Evolutionary conservation across 2,329 filamentous ascomycete species (phyloP).

Genomic region (Cladobotryum mycophilum): DNA sequence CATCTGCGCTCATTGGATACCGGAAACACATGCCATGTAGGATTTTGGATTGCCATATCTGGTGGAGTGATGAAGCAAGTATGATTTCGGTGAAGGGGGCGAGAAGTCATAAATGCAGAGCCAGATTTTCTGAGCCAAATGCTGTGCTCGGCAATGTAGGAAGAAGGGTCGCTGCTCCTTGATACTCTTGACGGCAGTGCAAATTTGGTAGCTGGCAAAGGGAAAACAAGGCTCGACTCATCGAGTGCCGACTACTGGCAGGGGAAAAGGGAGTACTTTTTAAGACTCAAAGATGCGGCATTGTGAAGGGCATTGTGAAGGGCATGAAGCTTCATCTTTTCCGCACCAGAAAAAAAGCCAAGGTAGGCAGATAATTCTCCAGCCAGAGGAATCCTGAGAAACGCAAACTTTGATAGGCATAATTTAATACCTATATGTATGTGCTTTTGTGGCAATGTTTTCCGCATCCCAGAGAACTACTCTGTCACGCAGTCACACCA

Average conservation of each 20-base stretch:
- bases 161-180: too few species aligned
- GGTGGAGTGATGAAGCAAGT: not conserved
- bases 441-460: not conserved
- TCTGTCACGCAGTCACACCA: not conserved
- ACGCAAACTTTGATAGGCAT: too few species aligned
- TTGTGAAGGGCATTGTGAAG: too few species aligned
- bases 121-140: too few species aligned
- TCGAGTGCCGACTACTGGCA: not conserved
- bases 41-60: not conserved
- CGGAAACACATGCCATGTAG: slow-evolving; percentile 4
- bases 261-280: not conserved
- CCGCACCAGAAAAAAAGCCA: too few species aligned
- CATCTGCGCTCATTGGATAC: slow-evolving; percentile 14
- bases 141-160: too few species aligned
- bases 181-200: not conserved
- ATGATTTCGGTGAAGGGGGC: not conserved
- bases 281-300: too few species aligned
- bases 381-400: too few species aligned
- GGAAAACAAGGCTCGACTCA: not conserved
- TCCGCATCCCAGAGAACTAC: slow-evolving; percentile 1
- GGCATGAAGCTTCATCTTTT: too few species aligned
- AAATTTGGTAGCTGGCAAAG: not conserved
- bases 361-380: too few species aligned
- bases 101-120: not conserved
- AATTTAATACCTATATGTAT: not conserved